Base-by-base conservation (phyloP, 192 early-diverging fungal genomes). In the Coemansia sp. region DNA sequence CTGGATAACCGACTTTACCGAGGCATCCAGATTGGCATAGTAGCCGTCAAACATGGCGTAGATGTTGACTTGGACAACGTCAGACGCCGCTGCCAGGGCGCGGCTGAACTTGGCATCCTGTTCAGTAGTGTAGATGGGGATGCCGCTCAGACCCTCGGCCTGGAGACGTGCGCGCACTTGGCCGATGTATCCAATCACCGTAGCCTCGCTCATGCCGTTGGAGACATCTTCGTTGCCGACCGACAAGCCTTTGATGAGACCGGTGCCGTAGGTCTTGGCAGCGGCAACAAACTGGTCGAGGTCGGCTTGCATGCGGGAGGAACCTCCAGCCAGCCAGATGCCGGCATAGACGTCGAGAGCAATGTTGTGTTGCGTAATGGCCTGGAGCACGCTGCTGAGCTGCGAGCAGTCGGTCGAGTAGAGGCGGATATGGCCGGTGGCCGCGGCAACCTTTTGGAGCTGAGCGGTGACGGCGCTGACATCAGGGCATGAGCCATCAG, bases 361-460 rank as follows among this genome's bases (percentile, higher is more conserved):
- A 14, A 83, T 41, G 61, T 78, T 75, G 66, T 59, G 61, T 17
- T 60, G 56, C 19, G 44, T 65, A 40, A 83, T 69, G 0, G 81
- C 81, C 64, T 83, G 67, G 24, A 75, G 46, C 2, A 68, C 76
- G 40, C 48, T 67, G 44, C 63, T 48, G 41, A 83, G 67, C 68
- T 83, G 81, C 27, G 72, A 75, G 67, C 81, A 83, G 64, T 83
- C 81, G 19, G 81, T 75, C 10, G 81, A 78, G 61, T 78, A 83
- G 35, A 83, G 69, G 27, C 81, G 81, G 48, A 83, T 75, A 66
- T 83, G 78, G 41, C 63, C 44, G 39, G 81, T 72, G 0, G 75
- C 76, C 0, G 19, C 19, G 1, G 72, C 72, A 2, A 83, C 62
- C 56, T 68, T 75, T 19, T 70, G 35, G 31, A 83, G 76, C 39